Base-by-base conservation (phyloP, 148 eudicot species). In the Drosera capensis region DNA sequence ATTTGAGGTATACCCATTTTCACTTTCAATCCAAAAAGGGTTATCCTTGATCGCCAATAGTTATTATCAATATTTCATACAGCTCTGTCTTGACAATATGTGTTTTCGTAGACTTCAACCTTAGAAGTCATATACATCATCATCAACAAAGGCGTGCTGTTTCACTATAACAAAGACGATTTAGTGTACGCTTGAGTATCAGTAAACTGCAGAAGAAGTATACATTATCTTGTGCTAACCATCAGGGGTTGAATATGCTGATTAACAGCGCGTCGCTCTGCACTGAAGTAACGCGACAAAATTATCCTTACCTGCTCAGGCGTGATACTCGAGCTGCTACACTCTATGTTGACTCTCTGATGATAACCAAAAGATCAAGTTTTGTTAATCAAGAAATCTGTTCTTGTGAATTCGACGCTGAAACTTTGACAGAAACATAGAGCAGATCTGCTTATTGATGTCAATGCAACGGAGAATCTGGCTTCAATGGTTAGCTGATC, bases 221-320 rank as follows among this genome's bases (percentile, higher is more conserved):
- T 86, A 86, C 96, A 88, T 73, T 59, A 76, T 79, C 55, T 86
- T 85, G 20, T 82, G 71, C 94, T 94, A 86, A 38, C 96, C 96
- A 43, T 86, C 94, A 2, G 96, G 96, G n/a, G 59, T 76, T 79
- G 70, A 86, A 86, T 49, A 86, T 82, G 55, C 66, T 40, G 25
- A 86, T 81, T 51, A 86, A 58, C 23, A 82, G 66, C 7, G 76
- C 65, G 24, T 86, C 82, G 62, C 79, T 86, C 62, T 82, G 82
- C 51, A n/a, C n/a, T n/a, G n/a, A n/a, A n/a, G n/a, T n/a, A n/a
- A n/a, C n/a, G n/a, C n/a, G 6, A 15, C 14, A 3, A 11, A 11
- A 15, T 2, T 34, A 5, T 13, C n/a, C 38, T 39, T 65, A 78
- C 86, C 80, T 71, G 75, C 14, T 67, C 77, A 1, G 93, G 93